phyloP scores from a whole-genome alignment of 1,139 yeast species.

The Hansenula anomala region DNA sequence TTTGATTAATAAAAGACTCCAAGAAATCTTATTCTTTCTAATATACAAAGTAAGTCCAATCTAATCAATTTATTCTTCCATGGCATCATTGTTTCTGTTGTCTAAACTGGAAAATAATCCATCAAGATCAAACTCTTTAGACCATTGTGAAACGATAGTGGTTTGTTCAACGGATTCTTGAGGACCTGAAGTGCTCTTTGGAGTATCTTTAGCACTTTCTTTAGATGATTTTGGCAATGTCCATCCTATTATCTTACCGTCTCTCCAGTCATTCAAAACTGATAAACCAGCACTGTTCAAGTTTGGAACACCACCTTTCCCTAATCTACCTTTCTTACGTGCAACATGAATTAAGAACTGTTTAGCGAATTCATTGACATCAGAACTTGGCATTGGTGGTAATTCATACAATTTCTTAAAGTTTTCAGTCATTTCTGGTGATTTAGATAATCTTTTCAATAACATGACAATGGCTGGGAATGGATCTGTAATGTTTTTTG shows the following conservation, averaged over 20 bases:
- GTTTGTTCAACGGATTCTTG: constrained; percentile 62
- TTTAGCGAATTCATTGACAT: constrained; percentile 65
- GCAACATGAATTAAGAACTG: constrained; percentile 91
- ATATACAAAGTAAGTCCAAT: background rate
- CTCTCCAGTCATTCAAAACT: constrained; percentile 94
- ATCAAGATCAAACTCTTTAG: constrained; percentile 89
- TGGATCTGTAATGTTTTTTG: constrained; percentile 83
- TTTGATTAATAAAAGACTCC: too few relatives aligned
- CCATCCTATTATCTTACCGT: constrained; percentile 93
- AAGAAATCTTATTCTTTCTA: too few relatives aligned
- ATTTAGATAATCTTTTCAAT: constrained; percentile 68
- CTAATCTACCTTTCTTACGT: constrained; percentile 85
- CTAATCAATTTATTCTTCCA: constrained; percentile 9
- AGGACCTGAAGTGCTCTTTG: constrained; percentile 26
- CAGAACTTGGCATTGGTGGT: constrained; percentile 69
- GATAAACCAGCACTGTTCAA: constrained; percentile 78
- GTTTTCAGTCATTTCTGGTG: constrained; percentile 69
- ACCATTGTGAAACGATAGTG: constrained; percentile 84
- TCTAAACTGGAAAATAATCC: constrained; percentile 51
- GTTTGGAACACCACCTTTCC: constrained; percentile 92
- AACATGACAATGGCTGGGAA: constrained; percentile 74
- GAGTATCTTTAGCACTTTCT: constrained; percentile 28
- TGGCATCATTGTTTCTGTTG: constrained; percentile 20
- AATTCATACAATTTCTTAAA: constrained; percentile 69
- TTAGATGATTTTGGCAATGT: constrained; percentile 71